Percentiles rank a stretch among this genome's conserved stretches.
Conservation (phyloP, 2,329 filamentous ascomycete genomes). For the Neofusicoccum parvum region DNA sequence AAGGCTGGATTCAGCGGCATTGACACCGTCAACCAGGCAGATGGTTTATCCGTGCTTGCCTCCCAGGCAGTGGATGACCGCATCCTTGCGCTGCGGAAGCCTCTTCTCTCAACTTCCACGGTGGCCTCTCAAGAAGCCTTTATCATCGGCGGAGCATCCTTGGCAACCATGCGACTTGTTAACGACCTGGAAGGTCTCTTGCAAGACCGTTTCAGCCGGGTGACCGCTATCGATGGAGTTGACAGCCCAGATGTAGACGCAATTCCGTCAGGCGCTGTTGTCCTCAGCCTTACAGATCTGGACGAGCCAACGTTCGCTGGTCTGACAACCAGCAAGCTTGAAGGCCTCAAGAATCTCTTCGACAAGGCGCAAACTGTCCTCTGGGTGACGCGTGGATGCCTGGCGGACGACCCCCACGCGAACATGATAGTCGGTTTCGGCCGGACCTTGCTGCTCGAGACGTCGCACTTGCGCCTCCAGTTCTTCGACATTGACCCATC, state of each 20-base stretch:
- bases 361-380: not conserved
- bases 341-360: not conserved
- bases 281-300: not conserved
- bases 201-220: no score
- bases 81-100: constrained; percentile 22
- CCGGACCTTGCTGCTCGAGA: constrained; percentile 24
- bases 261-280: not conserved
- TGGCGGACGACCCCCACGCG: not conserved
- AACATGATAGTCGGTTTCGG: constrained; percentile 24
- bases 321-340: not conserved
- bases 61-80: constrained; percentile 26
- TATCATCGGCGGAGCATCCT: not conserved
- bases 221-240: no score
- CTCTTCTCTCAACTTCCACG: not conserved
- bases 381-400: not conserved
- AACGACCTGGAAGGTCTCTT: no score
- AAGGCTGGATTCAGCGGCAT: no score
- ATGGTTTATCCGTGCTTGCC: constrained; percentile 20
- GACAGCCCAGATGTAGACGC: no score
- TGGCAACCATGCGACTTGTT: not conserved
- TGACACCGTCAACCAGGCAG: no score
- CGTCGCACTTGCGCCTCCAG: constrained; percentile 25
- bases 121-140: no score
- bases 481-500: constrained; percentile 26
- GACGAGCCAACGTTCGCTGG: not conserved